A percentile compares a stretch with the other conserved stretches of the same genome.
phyloP scores from a whole-genome alignment of 129 eudicot genomes.

The Pittosporum tobira region DNA sequence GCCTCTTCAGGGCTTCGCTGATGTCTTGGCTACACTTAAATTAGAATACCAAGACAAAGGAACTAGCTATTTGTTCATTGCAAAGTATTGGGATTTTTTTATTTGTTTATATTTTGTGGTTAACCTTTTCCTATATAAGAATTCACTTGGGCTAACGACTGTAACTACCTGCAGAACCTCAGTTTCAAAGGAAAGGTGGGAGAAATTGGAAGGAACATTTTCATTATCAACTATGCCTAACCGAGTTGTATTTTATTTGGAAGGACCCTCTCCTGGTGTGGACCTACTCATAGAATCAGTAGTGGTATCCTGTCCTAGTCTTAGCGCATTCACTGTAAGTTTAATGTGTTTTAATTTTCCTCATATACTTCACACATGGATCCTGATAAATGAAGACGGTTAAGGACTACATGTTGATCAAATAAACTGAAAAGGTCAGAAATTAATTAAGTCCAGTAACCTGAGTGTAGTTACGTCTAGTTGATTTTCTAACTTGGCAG shows the following conservation, averaged over 20 bases:
- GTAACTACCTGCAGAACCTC: constrained; percentile 33
- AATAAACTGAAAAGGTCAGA: too few relatives aligned
- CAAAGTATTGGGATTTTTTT: constrained; percentile 35
- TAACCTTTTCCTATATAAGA: neutral
- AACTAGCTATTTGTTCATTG: constrained; percentile 44
- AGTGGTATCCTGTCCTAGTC: constrained; percentile 18
- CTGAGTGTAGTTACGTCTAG: too few relatives aligned
- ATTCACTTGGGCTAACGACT: constrained; percentile 5
- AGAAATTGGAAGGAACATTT: constrained; percentile 72
- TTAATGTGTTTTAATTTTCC: neutral
- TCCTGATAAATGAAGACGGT: neutral
- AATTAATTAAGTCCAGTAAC: too few relatives aligned
- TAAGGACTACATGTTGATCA: too few relatives aligned
- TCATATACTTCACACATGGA: neutral
- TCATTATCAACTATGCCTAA: constrained; percentile 44
- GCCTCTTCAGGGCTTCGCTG: constrained; percentile 22
- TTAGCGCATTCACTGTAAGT: constrained; percentile 30
- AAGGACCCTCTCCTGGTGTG: constrained; percentile 78
- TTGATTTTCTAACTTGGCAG: constrained; percentile 20
- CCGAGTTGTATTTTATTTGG: constrained; percentile 55
- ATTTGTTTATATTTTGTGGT: too few relatives aligned
- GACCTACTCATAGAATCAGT: constrained; percentile 74
- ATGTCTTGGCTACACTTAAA: constrained; percentile 56
- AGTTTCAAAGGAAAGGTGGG: constrained; percentile 53
- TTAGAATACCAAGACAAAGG: constrained; percentile 39